Evolutionary conservation across 2,329 filamentous ascomycete genomes (phyloP), one percentile per base, ranked within the genome.

Genomic region (Cordyceps militaris): DNA sequence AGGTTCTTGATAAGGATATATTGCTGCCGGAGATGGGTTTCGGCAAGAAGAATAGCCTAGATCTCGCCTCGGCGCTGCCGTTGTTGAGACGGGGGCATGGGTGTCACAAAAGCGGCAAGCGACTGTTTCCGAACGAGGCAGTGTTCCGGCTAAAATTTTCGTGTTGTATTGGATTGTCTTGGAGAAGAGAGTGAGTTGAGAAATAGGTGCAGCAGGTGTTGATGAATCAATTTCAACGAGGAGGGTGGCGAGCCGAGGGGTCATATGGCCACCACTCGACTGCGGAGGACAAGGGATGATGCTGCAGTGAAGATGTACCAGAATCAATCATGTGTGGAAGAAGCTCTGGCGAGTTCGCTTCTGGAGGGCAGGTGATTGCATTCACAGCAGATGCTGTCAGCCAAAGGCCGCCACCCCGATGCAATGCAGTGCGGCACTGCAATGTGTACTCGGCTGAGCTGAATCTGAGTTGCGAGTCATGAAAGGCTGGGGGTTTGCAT

Each of bases 371-470:
- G 48, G 30, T 46, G 48, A 36, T 24, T 52, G 48, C 30, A n/a
- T 40, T 51, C 56, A 58, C 48, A 52, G 30, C 56, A 53, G 40
- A 52, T 47, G 56, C 56, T 52, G 38, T 16, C 34, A 46, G 40
- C 30, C 56, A 40, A 19, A 16, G 43, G 44, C 24, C 40, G 44
- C 23, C 53, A 48, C 43, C 16, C 23, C 34, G 36, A 42, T 23
- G 32, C n/a, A 32, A 38, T 28, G 44, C 13, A 16, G 53, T 46
- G 32, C n/a, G 44, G 43, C 44, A n/a, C 8, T 40, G 13, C 24
- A 24, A 30, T 30, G 11, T 30, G 16, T 32, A 36, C 24, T 38
- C 32, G n/a, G n/a, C 48, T 58, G 48, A 58, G 42, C 24, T 47
- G 48, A n/a, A 58, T 58, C 38, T 58, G 56, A 58, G 24, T 6